Evolutionary conservation across 2,329 filamentous ascomycete genomes (phyloP), one percentile per base, ranked within the genome.

Genomic region (Penicillium frequentans): DNA sequence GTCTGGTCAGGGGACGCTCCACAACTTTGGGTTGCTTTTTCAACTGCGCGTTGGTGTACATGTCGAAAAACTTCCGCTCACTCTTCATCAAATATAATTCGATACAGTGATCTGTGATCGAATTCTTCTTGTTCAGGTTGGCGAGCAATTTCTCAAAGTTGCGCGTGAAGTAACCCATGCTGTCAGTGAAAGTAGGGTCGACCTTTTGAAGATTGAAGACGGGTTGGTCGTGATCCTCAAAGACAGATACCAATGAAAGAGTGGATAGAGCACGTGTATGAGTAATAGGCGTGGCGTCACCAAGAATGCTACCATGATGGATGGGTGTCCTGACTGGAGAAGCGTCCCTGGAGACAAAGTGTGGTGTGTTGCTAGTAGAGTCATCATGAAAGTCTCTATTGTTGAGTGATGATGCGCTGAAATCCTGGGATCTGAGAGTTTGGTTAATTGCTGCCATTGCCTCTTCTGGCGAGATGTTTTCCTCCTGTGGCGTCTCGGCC

Each of bases 121-220:
- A 87, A 58, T 82, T 86, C 59, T 80, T 78, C 9, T 81, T 84
- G 45, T 75, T 82, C n/a, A 89, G 74, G 1, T 73, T 70, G 27
- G 84, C 80, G 2, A 88, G 77, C 65, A 79, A 82, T 68, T 81
- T 79, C 56, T 84, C 82, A 60, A 87, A 88, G 1, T 75, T 78
- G 58, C 77, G 77, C 60, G 83, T 85, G 69, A 86, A 89, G 59
- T 86, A 78, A 33, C 85, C 86, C 33, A 80, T 84, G 45, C 82
- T 81, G 67, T 89, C 86, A 7, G 83, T 88, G 73, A 89, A 89
- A 73, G 85, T 86, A 3, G 86, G 86, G 63, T 86, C 85, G 0
- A 89, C 84, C 55, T 87, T 85, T 67, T 89, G 86, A n/a, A 88
- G 79, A 59, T 84, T 82, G 67, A 82, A 86, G 64, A 86, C 81